Evolutionary conservation across 352 stramenopile genomes (phyloP).

Genomic region (Phytophthora parvispora): DNA sequence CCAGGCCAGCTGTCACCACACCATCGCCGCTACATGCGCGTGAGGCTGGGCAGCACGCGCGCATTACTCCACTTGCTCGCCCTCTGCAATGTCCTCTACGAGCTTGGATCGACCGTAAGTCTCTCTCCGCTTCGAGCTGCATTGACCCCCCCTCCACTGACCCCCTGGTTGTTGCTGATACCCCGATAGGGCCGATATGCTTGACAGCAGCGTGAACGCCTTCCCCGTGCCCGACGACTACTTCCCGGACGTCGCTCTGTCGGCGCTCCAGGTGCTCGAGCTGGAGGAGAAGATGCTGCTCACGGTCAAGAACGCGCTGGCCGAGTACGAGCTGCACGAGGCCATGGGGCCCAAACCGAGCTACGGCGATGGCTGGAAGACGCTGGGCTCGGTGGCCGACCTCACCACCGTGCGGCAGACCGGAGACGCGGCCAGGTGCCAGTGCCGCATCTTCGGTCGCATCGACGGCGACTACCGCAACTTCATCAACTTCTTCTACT

Average conservation of each 20-base stretch:
- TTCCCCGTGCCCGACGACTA: conserved; percentile 51
- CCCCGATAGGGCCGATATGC: conserved; percentile 12
- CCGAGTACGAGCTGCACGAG: conserved; percentile 57
- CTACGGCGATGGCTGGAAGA: conserved; percentile 38
- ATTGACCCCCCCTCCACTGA: background rate
- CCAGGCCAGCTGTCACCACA: too few relatives aligned
- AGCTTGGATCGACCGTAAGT: conserved; percentile 5
- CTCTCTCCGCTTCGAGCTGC: background rate
- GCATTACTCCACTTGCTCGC: conserved; percentile 20
- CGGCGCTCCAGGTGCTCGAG: conserved; percentile 29
- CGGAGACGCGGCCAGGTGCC: conserved; percentile 20
- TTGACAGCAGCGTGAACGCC: conserved; percentile 13
- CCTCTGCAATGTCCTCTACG: conserved; percentile 3
- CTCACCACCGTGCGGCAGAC: conserved; percentile 40
- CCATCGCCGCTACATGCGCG: conserved; percentile 27
- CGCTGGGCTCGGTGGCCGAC: conserved; percentile 27
- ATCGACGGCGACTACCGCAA: conserved; percentile 66
- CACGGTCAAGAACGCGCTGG: conserved; percentile 50
- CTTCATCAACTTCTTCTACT: conserved; percentile 77
- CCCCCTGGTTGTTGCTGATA: too few relatives aligned
- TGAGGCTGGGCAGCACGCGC: conserved; percentile 3
- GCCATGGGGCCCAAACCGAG: conserved; percentile 37
- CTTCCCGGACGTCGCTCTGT: conserved; percentile 52
- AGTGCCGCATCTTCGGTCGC: conserved; percentile 66
- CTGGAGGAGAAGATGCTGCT: conserved; percentile 47